Evolutionary conservation across 148 eudicot genomes (phyloP).

Genomic region (Linanthus parryae): DNA sequence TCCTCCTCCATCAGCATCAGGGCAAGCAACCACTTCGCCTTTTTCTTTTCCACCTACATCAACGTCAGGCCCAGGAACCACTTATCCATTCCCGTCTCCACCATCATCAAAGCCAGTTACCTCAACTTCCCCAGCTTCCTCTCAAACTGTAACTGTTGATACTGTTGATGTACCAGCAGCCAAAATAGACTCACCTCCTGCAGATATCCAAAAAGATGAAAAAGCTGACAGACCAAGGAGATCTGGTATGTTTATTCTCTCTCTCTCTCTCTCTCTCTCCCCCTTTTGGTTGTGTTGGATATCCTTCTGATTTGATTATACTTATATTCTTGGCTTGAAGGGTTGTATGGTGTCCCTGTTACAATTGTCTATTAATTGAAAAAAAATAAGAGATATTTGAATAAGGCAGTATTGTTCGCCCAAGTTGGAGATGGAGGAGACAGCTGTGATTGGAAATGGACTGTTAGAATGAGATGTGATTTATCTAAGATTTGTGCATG

Average conservation of each 20-base stretch:
- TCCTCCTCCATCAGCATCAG: slow-evolving; percentile 43
- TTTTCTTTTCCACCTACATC: slow-evolving; percentile 16
- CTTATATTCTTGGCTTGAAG: too few species aligned
- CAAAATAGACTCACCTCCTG: slow-evolving; percentile 32
- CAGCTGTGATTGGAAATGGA: too few species aligned
- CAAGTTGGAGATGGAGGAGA: too few species aligned
- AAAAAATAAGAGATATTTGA: too few species aligned
- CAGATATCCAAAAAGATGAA: slow-evolving; percentile 29
- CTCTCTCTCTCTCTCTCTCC: too few species aligned
- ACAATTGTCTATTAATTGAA: too few species aligned
- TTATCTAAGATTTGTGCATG: too few species aligned
- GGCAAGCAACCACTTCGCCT: slow-evolving; percentile 25
- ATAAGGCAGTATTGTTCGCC: too few species aligned
- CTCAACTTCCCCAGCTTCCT: slow-evolving; percentile 34
- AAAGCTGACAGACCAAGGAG: slow-evolving; percentile 42
- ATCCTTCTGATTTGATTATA: too few species aligned
- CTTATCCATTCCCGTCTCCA: slow-evolving; percentile 4
- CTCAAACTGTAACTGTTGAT: slow-evolving; percentile 33
- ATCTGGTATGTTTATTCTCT: slow-evolving; percentile 35
- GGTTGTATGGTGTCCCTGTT: too few species aligned
- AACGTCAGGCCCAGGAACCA: slow-evolving; percentile 28
- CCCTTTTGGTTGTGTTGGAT: too few species aligned
- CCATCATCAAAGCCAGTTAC: slow-evolving; percentile 18
- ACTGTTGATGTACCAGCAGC: slow-evolving; percentile 52
- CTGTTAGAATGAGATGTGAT: too few species aligned